Base-by-base conservation (phyloP, 2,329 filamentous ascomycete species). In the Gnomoniopsis sp. region DNA sequence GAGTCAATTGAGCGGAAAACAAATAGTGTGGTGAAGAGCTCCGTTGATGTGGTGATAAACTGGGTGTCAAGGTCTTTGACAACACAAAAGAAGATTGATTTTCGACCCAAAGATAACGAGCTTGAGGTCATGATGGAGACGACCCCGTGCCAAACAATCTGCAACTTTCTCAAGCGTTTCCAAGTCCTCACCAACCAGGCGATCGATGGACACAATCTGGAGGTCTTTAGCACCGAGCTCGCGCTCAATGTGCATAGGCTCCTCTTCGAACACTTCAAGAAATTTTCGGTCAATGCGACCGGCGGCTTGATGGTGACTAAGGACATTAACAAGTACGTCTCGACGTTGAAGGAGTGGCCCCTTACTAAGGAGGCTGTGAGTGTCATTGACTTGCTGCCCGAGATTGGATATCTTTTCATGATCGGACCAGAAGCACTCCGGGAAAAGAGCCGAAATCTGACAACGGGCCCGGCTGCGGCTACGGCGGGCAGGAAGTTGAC, bases 351-450 rank as follows among this genome's bases (percentile, higher is more conserved):
- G 62, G 87, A 87, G 36, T 98, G 92, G 91, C 84, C 89, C 30
- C 79, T 93, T 44, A 81, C 83, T 55, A 87, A 87, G 66, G 85
- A 89, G 44, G 85, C 87, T 51, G 82, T 84, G 65, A 81, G 81
- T 23, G 84, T 85, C 55, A 84, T 97, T 64, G 93, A 99, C 76
- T 84, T 96, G 49, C 76, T 99, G 61, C 88, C 91, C 26, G 95
- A 99, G 78, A 91, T 99, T 59, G 93, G 93, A 12, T 97, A 93
- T 69, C 76, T 99, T 55, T 99, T 99, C 71, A 96, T 99, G 63
- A 91, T 99, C 68, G 91, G 91, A 2, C 85, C 88, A 12, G 89
- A 93, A 72, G 89, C 89, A 38, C 75, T 93, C 61, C 79, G 85
- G 52, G 89, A 93, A 74, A 82, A 89, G 66, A 82, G 87, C 55